These are phyloP conservation scores for Monilinia vaccinii-corymbosi DNA, from an alignment of 2,329 filamentous ascomycete species.

Conservation along the genomic window DNA sequence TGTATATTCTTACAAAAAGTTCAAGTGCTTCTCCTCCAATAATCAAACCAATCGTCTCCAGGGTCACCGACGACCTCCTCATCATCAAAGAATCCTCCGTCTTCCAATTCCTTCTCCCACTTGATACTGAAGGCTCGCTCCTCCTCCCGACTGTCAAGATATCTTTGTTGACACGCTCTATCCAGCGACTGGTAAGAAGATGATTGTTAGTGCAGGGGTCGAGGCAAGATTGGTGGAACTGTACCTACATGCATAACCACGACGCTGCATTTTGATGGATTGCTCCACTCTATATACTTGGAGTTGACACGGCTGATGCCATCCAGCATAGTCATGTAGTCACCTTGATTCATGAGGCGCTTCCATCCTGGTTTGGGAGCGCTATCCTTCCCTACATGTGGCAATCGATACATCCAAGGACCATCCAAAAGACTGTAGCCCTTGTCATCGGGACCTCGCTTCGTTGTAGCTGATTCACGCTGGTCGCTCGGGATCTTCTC, in stretches of 20 bases:
- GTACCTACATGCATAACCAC: slow-evolving; percentile 6
- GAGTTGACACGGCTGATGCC: not conserved
- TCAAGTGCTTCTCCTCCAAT: not conserved
- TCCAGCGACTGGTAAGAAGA: slow-evolving; percentile 2
- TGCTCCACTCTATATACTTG: not conserved
- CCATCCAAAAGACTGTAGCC: slow-evolving; percentile 23
- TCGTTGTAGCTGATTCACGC: not conserved
- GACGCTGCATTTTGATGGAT: not conserved
- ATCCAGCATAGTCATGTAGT: slow-evolving; percentile 10
- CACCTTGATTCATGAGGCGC: not conserved
- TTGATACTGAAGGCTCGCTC: not conserved
- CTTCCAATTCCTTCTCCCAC: slow-evolving; percentile 1
- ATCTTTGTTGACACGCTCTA: not conserved
- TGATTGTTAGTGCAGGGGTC: not conserved
- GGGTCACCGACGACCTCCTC: not conserved
- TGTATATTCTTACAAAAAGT: not conserved
- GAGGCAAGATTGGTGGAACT: not conserved
- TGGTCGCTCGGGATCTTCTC: not conserved
- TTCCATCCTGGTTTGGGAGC: not conserved
- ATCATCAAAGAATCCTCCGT: not conserved
- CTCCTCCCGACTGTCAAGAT: not conserved
- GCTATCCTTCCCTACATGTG: not conserved
- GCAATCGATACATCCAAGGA: slow-evolving; percentile 22
- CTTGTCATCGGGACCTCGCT: not conserved
- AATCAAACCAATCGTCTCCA: slow-evolving; percentile 7